These are phyloP conservation scores for Leccinum subgranulosum DNA, from an alignment of 768 basidiomycete species.

Conservation along the genomic window DNA sequence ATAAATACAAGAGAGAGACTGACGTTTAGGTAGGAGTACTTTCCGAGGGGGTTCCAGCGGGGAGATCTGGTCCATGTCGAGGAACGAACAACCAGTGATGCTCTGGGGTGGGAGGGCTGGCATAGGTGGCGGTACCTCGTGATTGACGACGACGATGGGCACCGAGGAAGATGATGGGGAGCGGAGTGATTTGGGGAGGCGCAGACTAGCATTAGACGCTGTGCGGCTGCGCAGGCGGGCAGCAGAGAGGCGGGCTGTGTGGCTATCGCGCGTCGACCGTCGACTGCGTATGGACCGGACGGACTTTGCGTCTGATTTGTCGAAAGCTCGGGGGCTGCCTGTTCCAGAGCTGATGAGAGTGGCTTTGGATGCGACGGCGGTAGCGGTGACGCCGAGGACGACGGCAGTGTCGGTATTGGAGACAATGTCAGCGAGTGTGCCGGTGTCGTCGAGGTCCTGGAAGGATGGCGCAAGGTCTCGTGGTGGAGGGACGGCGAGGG, in stretches of 20 bases:
- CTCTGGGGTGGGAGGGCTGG: too few relatives aligned
- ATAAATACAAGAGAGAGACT: not conserved
- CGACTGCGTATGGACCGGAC: conserved; percentile 26
- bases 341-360: conserved; percentile 23
- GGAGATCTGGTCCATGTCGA: conserved; percentile 22
- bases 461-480: conserved; percentile 1
- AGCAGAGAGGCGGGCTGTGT: conserved; percentile 50
- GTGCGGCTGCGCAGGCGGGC: conserved; percentile 64
- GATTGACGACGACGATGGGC: conserved; percentile 15
- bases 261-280: conserved; percentile 23
- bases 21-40: conserved; percentile 14
- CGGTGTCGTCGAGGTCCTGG: conserved; percentile 28
- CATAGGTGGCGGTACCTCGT: conserved; percentile 42
- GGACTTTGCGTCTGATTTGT: conserved; percentile 22
- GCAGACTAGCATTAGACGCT: conserved; percentile 63
- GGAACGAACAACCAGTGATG: conserved; percentile 25
- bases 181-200: conserved; percentile 45
- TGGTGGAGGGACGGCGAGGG: not conserved
- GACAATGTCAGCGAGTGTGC: conserved; percentile 19
- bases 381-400: conserved; percentile 37
- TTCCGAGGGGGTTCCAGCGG: conserved; percentile 31
- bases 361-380: conserved; percentile 36
- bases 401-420: conserved; percentile 29
- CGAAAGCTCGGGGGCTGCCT: not conserved
- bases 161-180: conserved; percentile 33